phyloP scores from a whole-genome alignment of 345 rosid genomes.

The Erodium maritimum region DNA sequence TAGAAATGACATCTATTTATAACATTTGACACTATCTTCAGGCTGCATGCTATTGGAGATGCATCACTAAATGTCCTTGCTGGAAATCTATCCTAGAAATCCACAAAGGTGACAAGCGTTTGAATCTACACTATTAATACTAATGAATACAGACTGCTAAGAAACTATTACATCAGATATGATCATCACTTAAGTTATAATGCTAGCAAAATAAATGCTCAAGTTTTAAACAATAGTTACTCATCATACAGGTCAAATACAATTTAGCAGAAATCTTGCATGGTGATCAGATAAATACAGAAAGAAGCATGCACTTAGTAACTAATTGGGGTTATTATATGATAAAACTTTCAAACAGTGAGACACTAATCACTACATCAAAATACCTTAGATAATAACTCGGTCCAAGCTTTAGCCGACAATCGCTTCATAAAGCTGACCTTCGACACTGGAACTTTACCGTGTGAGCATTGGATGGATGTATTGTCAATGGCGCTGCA shows the following conservation, averaged over 20 bases:
- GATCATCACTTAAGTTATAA: no score
- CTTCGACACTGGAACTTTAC: conserved; percentile 65
- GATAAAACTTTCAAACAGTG: neutral
- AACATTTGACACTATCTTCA: no score
- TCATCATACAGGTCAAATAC: neutral
- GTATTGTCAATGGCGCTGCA: conserved; percentile 63
- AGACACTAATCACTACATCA: conserved; percentile 2
- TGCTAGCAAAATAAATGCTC: neutral
- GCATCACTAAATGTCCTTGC: no score
- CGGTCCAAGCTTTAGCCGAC: conserved; percentile 64
- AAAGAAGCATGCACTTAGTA: neutral
- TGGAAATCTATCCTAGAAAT: no score
- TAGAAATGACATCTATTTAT: no score
- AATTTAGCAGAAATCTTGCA: neutral
- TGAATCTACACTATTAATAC: neutral
- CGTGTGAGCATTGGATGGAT: conserved; percentile 66
- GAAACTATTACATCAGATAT: no score
- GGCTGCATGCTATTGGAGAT: no score
- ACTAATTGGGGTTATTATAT: neutral
- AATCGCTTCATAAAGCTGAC: conserved; percentile 67
- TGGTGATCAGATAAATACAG: neutral
- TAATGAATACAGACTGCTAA: neutral
- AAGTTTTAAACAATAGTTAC: neutral
- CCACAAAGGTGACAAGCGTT: no score
- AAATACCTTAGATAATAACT: conserved; percentile 61